Percentiles rank a stretch among this genome's conserved stretches.
phyloP scores from a whole-genome alignment of 345 rosid species.

The Physaria fendleri region DNA sequence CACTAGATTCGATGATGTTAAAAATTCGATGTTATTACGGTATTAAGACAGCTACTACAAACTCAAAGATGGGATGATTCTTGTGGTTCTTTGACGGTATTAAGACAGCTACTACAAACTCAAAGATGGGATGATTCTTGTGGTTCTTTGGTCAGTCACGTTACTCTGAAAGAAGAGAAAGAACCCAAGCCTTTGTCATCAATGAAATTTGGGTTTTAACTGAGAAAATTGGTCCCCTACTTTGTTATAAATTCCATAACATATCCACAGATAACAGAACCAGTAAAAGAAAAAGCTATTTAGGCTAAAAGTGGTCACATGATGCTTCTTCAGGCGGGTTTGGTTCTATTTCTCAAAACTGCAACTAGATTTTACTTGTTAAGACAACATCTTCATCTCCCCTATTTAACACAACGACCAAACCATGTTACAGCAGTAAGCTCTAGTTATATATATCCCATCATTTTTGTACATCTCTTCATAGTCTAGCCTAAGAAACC shows the following conservation, averaged over 20 bases:
- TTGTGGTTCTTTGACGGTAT: too few relatives aligned
- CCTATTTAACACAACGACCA: slow-evolving; percentile 26
- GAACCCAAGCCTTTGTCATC: slow-evolving; percentile 22
- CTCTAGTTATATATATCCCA: slow-evolving; percentile 12
- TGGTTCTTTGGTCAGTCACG: slow-evolving; percentile 30
- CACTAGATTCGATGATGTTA: too few relatives aligned
- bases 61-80: too few relatives aligned
- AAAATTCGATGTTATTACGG: slow-evolving; percentile 9
- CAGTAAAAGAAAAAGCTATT: too few relatives aligned
- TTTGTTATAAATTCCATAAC: slow-evolving; percentile 24
- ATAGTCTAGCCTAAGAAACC: neutral
- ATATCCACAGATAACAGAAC: slow-evolving; percentile 12
- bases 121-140: slow-evolving; percentile 22
- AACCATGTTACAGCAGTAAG: slow-evolving; percentile 22
- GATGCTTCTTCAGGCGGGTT: slow-evolving; percentile 29
- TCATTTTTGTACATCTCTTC: slow-evolving; percentile 5
- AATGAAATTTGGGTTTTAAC: slow-evolving; percentile 28
- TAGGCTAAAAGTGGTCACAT: slow-evolving; percentile 31
- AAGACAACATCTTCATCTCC: slow-evolving; percentile 19
- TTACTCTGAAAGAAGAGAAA: slow-evolving; percentile 17
- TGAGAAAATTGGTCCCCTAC: slow-evolving; percentile 30
- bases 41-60: too few relatives aligned
- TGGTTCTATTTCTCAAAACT: slow-evolving; percentile 29
- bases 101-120: slow-evolving; percentile 20
- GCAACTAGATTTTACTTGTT: slow-evolving; percentile 20